Evolutionary conservation across 106 monocot species (phyloP).

Genomic region (Platanthera guangdongensis): DNA sequence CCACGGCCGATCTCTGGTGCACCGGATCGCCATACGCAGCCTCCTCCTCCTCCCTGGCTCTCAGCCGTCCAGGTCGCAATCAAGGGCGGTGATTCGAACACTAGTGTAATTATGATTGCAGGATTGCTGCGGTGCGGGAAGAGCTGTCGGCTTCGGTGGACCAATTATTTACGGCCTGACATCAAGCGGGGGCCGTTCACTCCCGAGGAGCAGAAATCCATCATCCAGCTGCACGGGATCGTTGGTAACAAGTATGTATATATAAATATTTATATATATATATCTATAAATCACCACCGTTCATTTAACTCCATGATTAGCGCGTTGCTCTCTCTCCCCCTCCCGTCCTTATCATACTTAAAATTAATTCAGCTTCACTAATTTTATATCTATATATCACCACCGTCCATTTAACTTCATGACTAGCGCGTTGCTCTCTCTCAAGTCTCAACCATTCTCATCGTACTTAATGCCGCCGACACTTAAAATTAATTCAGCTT

Average conservation of each 20-base stretch:
- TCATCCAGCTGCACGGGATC: conserved; percentile 80
- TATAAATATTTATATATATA: conserved; percentile 26
- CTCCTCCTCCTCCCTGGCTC: neutral
- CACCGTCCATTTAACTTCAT: neutral
- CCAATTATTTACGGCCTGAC: conserved; percentile 84
- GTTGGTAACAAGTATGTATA: conserved; percentile 78
- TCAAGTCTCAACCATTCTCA: no score
- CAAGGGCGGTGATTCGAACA: neutral
- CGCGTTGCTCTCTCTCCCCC: neutral
- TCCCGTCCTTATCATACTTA: neutral
- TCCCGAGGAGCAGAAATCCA: conserved; percentile 68
- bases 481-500: neutral
- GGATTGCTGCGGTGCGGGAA: conserved; percentile 81
- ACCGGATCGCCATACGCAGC: neutral
- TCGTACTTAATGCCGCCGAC: neutral
- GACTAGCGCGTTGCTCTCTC: neutral
- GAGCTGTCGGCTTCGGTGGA: conserved; percentile 92
- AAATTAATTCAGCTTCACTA: neutral
- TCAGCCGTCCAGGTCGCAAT: neutral
- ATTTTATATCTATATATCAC: neutral
- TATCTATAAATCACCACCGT: conserved; percentile 7
- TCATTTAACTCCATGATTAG: neutral
- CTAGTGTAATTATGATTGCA: conserved; percentile 5
- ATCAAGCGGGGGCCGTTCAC: conserved; percentile 90
- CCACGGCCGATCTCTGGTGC: neutral